Percentiles rank a stretch among this genome's conserved stretches.
These are phyloP conservation scores for Trichoderma oligosporum DNA, from an alignment of 2,329 filamentous ascomycete species.

Conservation along the genomic window DNA sequence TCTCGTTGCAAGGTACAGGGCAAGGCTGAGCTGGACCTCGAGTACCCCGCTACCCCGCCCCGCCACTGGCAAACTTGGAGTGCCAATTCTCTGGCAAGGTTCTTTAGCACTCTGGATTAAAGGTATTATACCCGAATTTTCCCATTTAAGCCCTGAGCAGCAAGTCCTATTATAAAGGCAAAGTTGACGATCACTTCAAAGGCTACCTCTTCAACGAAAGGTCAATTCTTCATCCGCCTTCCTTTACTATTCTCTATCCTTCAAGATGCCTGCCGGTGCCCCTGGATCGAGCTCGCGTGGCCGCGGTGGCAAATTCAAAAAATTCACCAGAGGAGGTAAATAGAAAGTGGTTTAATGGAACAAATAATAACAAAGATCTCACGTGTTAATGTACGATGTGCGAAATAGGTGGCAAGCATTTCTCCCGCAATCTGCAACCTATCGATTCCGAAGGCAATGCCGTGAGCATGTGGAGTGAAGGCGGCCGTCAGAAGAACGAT, in stretches of 20 bases:
- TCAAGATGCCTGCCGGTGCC: constrained; percentile 45
- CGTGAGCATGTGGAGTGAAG: constrained; percentile 79
- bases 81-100: neutral
- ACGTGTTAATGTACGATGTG: neutral
- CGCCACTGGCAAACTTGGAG: constrained; percentile 18
- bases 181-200: neutral
- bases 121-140: neutral
- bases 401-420: constrained; percentile 80
- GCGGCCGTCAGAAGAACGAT: constrained; percentile 45
- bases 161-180: neutral
- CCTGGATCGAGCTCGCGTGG: constrained; percentile 60
- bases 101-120: neutral
- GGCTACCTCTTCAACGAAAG: neutral
- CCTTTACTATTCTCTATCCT: neutral
- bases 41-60: constrained; percentile 40
- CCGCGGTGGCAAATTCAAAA: constrained; percentile 90
- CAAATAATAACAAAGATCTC: neutral
- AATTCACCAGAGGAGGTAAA: constrained; percentile 86
- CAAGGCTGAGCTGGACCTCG: constrained; percentile 7
- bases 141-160: neutral
- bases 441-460: constrained; percentile 86
- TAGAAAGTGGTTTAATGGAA: neutral
- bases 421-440: constrained; percentile 85
- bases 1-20: neutral
- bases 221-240: neutral